A percentile compares a stretch with the other conserved stretches of the same genome.
These are phyloP conservation scores for Cercospora sojina DNA, from an alignment of 2,329 filamentous ascomycete genomes.

Conservation along the genomic window DNA sequence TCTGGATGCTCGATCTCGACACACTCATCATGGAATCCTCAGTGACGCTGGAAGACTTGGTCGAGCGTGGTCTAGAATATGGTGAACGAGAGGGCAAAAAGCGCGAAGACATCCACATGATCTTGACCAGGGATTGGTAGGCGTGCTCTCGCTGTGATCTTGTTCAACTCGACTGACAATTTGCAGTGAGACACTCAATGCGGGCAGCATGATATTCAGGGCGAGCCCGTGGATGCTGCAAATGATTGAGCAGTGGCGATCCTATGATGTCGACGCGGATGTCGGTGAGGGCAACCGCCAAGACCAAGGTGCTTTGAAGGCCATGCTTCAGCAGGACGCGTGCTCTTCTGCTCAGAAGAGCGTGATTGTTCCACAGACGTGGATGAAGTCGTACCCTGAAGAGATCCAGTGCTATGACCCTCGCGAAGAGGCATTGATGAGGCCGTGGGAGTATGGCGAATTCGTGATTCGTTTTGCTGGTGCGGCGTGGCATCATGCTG, in stretches of 20 bases:
- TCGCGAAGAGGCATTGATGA: constrained; percentile 14
- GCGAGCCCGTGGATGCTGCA: constrained; percentile 37
- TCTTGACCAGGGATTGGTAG: constrained; percentile 42
- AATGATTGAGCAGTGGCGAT: constrained; percentile 37
- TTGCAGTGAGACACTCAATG: constrained; percentile 37
- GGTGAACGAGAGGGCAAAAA: constrained; percentile 16
- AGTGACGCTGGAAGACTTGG: constrained; percentile 40
- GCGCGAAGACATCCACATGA: constrained; percentile 39
- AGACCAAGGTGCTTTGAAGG: constrained; percentile 43
- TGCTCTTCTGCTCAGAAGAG: constrained; percentile 14
- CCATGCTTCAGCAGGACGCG: constrained; percentile 30
- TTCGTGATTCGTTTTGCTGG: constrained; percentile 44
- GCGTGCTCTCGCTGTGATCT: background rate
- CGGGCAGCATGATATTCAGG: constrained; percentile 43
- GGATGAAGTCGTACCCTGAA: constrained; percentile 43
- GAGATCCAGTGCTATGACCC: constrained; percentile 43
- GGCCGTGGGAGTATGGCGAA: constrained; percentile 12
- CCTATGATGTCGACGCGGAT: constrained; percentile 18
- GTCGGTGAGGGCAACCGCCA: constrained; percentile 27
- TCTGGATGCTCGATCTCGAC: constrained; percentile 48
- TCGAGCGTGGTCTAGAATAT: constrained; percentile 38
- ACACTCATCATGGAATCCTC: constrained; percentile 44
- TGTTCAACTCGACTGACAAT: background rate
- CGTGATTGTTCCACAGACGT: constrained; percentile 38
- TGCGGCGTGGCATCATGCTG: constrained; percentile 44